Percentiles rank a stretch among this genome's conserved stretches.
Conservation (phyloP, 1,284 basidiomycete species). For the Cutaneotrichosporon sp. region DNA sequence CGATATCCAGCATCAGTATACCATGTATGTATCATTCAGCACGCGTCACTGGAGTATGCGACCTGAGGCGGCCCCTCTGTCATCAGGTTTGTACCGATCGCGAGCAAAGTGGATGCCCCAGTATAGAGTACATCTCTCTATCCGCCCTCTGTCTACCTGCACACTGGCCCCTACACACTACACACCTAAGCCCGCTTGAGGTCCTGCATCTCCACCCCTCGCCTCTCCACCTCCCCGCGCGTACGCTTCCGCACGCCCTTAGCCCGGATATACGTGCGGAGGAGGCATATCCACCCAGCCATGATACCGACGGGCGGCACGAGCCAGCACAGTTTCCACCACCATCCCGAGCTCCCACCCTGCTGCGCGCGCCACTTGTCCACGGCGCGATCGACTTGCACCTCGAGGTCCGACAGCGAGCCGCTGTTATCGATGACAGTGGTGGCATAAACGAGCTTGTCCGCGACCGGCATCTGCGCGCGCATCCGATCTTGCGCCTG, state of each 20-base stretch:
- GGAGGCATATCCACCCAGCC: conserved; percentile 36
- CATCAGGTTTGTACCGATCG: no score
- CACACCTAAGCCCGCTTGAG: neutral
- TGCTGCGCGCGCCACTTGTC: conserved; percentile 60
- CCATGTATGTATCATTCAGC: neutral
- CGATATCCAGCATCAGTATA: neutral
- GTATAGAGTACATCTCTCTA: no score
- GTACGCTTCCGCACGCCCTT: conserved; percentile 28
- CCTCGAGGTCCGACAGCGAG: conserved; percentile 64
- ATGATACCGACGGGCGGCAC: conserved; percentile 69
- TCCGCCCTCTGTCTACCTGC: no score
- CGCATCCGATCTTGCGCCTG: conserved; percentile 70
- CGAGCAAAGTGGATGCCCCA: no score
- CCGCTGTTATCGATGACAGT: conserved; percentile 87
- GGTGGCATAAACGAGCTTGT: conserved; percentile 82
- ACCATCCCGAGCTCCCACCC: conserved; percentile 57
- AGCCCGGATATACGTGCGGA: conserved; percentile 24
- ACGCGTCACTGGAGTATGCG: neutral
- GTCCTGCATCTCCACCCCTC: neutral
- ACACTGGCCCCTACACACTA: neutral
- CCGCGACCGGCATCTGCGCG: conserved; percentile 75
- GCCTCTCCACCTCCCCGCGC: conserved; percentile 36
- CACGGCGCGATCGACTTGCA: conserved; percentile 69
- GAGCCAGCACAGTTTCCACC: conserved; percentile 74
- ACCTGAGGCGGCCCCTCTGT: no score